These are phyloP conservation scores for Exophiala sideris DNA, from an alignment of 2,329 filamentous ascomycete genomes.

Conservation along the genomic window DNA sequence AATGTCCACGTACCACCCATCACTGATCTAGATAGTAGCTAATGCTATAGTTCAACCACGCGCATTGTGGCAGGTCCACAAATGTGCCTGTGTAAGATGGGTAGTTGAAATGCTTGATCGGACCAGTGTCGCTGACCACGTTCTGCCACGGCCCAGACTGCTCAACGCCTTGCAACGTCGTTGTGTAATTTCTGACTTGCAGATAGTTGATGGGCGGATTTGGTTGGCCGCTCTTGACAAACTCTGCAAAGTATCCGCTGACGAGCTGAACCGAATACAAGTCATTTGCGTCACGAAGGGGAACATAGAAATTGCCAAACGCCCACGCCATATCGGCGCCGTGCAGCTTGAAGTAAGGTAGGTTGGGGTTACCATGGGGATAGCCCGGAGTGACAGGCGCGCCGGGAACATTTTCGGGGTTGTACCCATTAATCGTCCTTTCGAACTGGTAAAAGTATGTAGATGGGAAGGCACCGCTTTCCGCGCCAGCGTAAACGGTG, in stretches of 20 bases:
- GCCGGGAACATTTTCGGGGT: slow-evolving; percentile 53
- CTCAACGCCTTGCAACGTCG: slow-evolving; percentile 39
- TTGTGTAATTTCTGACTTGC: slow-evolving; percentile 45
- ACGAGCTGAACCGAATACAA: slow-evolving; percentile 45
- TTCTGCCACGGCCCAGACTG: slow-evolving; percentile 39
- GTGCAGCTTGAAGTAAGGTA: slow-evolving; percentile 57
- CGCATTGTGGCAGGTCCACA: slow-evolving; percentile 52
- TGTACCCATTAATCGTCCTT: slow-evolving; percentile 52
- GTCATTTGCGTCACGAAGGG: slow-evolving; percentile 51
- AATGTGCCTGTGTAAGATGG: slow-evolving; percentile 45
- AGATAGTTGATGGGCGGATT: slow-evolving; percentile 49
- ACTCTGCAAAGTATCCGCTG: slow-evolving; percentile 50
- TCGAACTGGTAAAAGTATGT: slow-evolving; percentile 62
- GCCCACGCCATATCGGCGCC: slow-evolving; percentile 55
- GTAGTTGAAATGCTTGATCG: slow-evolving; percentile 46
- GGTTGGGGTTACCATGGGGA: slow-evolving; percentile 48
- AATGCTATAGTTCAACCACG: slow-evolving; percentile 45
- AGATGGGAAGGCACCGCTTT: slow-evolving; percentile 44
- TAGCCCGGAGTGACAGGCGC: slow-evolving; percentile 39
- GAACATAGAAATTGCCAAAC: slow-evolving; percentile 50
- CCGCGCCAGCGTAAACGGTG: slow-evolving; percentile 51
- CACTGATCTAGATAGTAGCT: slow-evolving; percentile 41
- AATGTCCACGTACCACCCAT: background rate
- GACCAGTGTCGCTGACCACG: slow-evolving; percentile 36
- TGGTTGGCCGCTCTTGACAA: slow-evolving; percentile 50